Evolutionary conservation across 2,329 filamentous ascomycete genomes (phyloP), one percentile per base, ranked within the genome.

Genomic region (Leptodontidium sp.): DNA sequence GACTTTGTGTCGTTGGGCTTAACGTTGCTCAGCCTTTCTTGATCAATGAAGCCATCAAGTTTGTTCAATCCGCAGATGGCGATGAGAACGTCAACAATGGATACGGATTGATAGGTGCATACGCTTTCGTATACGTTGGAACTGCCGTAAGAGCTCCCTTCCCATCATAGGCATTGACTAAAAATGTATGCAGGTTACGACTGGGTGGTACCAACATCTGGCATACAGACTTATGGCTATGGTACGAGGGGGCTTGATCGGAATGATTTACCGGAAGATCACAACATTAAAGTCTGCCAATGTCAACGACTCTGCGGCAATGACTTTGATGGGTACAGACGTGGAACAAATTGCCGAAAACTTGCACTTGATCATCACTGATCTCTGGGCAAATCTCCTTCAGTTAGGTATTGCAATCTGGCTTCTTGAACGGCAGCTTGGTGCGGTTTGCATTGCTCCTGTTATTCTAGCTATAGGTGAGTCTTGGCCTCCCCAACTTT

Each of bases 291-390:
- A 61, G 49, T n/a, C 29, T 53, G 32, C 40, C 35, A 50, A 61
- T 3, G 35, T 43, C 26, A 61, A 67, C 52, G 38, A 49, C 26
- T 50, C 63, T 45, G 63, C 64, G 15, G 65, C 65, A 6, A 53
- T 68, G 45, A 84, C 82, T 0, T 75, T 84, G 7, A 84, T 85
- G 81, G 81, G 79, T 12, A 79, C 82, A 0, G 66, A 67, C 57
- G 59, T 67, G 21, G 58, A 67, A 32, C 35, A 61, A 21, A 57
- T 67, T 24, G 65, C 47, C 32, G 47, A 53, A 55, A 53, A 38
- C 24, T 6, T 40, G 32, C 50, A 52, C 15, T 47, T 64, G 2
- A 64, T 52, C 14, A 38, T 64, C 21, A 52, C 45, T 12, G 61
- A 64, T 12, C 47, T 64, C 7, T 64, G 61, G 61, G 61, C 61